Conservation (phyloP, 108 stramenopile species). For the Fistulifera solaris region DNA sequence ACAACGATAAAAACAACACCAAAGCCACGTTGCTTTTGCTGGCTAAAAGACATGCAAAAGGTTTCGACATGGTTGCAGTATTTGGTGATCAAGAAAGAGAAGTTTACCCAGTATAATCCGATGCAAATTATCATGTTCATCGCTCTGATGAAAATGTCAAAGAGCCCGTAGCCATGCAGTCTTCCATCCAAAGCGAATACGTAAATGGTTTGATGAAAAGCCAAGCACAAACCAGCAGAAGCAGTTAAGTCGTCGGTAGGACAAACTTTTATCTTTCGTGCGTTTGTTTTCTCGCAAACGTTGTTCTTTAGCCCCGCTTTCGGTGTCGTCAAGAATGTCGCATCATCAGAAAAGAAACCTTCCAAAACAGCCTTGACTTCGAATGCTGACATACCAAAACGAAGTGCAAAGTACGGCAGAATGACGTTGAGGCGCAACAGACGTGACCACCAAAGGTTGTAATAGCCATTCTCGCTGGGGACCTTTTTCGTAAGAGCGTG, state of each 20-base stretch:
- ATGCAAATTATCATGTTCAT: not conserved
- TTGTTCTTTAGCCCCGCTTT: conserved; percentile 7
- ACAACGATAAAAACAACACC: too few relatives aligned
- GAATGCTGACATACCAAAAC: conserved; percentile 11
- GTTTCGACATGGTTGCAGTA: too few relatives aligned
- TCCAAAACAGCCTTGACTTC: conserved; percentile 9
- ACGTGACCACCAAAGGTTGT: conserved; percentile 9
- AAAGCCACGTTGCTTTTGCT: too few relatives aligned
- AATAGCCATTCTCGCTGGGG: conserved; percentile 11
- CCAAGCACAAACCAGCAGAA: not conserved
- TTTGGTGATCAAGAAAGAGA: not conserved
- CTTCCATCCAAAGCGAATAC: not conserved
- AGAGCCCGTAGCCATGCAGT: not conserved
- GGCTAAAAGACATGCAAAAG: too few relatives aligned
- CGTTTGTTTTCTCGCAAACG: not conserved
- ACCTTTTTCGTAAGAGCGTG: conserved; percentile 8
- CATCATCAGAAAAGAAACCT: conserved; percentile 19
- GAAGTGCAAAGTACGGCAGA: not conserved
- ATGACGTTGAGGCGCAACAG: conserved; percentile 3
- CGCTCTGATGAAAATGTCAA: not conserved
- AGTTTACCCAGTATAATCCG: not conserved
- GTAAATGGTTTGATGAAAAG: not conserved
- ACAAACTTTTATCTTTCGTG: not conserved
- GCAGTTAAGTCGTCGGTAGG: not conserved
- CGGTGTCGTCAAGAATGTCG: conserved; percentile 16